Evolutionary conservation across 495 filamentous ascomycete species (phyloP).

Genomic region (Rostrohypoxylon terebratum): DNA sequence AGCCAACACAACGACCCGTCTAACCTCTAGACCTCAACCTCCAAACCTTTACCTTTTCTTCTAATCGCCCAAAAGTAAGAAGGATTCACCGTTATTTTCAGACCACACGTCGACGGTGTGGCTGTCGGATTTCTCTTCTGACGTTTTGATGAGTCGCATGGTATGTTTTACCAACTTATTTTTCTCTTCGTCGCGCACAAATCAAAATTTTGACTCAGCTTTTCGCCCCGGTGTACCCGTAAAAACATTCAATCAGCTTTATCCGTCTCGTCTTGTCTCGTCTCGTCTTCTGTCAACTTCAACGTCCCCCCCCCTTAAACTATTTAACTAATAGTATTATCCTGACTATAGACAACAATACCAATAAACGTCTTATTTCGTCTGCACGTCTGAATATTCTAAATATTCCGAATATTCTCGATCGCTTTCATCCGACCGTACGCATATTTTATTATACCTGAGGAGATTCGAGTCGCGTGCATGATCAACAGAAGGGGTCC

Average conservation of each 20-base stretch:
- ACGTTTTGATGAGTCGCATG: slow-evolving; percentile 37
- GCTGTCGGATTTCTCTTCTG: slow-evolving; percentile 3
- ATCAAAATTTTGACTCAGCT: slow-evolving; percentile 28
- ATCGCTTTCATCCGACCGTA: slow-evolving; percentile 17
- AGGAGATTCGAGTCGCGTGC: slow-evolving; percentile 38
- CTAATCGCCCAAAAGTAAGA: slow-evolving; percentile 3
- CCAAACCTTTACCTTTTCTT: slow-evolving; percentile 32
- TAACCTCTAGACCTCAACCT: slow-evolving; percentile 21
- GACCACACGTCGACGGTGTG: slow-evolving; percentile 25
- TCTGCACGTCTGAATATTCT: slow-evolving; percentile 11
- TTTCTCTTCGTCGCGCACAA: slow-evolving; percentile 32
- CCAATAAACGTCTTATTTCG: slow-evolving; percentile 22
- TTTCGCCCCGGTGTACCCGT: slow-evolving; percentile 35
- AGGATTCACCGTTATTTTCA: slow-evolving; percentile 33
- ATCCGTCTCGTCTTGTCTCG: slow-evolving; percentile 11
- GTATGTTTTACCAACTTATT: slow-evolving; percentile 31
- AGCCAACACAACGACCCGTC: slow-evolving; percentile 18
- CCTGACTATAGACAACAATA: slow-evolving; percentile 29
- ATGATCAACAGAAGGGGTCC: slow-evolving; percentile 36
- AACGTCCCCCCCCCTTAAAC: slow-evolving; percentile 33
- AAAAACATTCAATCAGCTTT: slow-evolving; percentile 27
- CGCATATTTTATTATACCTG: slow-evolving; percentile 20
- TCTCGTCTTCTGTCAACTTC: slow-evolving; percentile 23
- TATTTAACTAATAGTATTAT: slow-evolving; percentile 27
- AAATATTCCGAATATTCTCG: slow-evolving; percentile 20